A percentile compares a stretch with the other conserved stretches of the same genome.
These are phyloP conservation scores for Adansonia digitata DNA, from an alignment of 345 rosid genomes.

Conservation along the genomic window DNA sequence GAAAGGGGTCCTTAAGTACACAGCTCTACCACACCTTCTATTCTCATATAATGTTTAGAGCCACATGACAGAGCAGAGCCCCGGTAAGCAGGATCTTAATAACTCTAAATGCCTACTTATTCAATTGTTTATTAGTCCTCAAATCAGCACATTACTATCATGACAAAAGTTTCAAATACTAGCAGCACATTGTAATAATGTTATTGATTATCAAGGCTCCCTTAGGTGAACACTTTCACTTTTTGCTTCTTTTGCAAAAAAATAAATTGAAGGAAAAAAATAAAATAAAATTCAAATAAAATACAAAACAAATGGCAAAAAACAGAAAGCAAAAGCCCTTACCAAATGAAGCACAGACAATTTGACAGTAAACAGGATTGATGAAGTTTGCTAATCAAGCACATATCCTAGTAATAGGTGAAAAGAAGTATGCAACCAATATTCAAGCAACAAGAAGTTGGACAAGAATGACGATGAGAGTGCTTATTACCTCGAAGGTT, in stretches of 20 bases:
- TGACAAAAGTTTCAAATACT: not conserved
- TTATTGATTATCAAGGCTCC: not conserved
- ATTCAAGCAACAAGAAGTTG: not conserved
- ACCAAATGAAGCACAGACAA: not conserved
- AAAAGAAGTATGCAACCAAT: slow-evolving; percentile 1
- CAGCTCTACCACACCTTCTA: not conserved
- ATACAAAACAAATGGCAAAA: not conserved
- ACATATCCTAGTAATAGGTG: not conserved
- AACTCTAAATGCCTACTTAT: not conserved
- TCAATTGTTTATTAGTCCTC: not conserved
- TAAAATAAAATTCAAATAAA: not conserved
- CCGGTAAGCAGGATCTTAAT: not conserved
- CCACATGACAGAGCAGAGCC: not conserved
- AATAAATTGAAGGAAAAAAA: not conserved
- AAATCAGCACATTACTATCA: not conserved
- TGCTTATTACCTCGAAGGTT: slow-evolving; percentile 64
- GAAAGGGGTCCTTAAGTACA: not conserved
- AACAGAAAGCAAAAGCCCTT: not conserved
- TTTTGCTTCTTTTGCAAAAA: not conserved
- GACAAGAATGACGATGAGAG: not conserved
- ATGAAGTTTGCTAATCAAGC: not conserved
- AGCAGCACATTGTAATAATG: not conserved
- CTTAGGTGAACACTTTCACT: not conserved
- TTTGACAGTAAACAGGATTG: not conserved
- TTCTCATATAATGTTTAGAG: not conserved